Base-by-base conservation (phyloP, 2,329 filamentous ascomycete genomes). In the Xylariaceae sp. region DNA sequence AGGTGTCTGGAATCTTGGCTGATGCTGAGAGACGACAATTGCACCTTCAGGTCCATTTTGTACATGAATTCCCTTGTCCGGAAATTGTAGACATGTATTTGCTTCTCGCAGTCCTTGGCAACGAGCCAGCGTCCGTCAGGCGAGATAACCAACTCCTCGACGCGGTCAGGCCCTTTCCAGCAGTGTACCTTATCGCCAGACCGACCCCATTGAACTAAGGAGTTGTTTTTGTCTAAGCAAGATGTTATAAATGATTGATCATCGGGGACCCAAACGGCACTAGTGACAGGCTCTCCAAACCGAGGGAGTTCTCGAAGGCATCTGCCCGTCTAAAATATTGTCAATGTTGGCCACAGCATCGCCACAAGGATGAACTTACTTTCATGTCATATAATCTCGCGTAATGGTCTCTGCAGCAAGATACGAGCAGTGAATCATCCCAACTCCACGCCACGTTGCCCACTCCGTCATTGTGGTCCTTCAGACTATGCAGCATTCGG, bases 371-470 rank as follows among this genome's bases (percentile, higher is more conserved):
- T n/a, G 44, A 4, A 74, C 82, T 75, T 75, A 90, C 88, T 66
- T 80, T 76, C 13, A 81, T 77, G 73, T 92, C 84, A 89, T 90
- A 96, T 62, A 96, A 74, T 42, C 87, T 82, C 0, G 90, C 91
- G 62, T 81, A 82, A 51, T 82, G 83, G 69, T 96, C 90, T 65
- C 85, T 82, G 13, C 85, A 89, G 72, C 93, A 97, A 13, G 88
- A 93, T 45, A 97, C 85, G 39, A 99, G 80, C 75, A 90, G 90
- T 1, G 82, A 82, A 74, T 96, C 90, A 73, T 99, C 91, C 4
- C 92, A 94, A 71, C 92, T 97, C 90, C 94, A 99, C 1, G 90
- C 82, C 3, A 96, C 76, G 68, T 92, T 91, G 17, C 89, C 87
- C 10, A 97, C 87, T 0, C 89, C 88, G 2, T 77, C 77, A 1